Evolutionary conservation across 2,329 filamentous ascomycete genomes (phyloP).

Genomic region (Sporothrix phasma): DNA sequence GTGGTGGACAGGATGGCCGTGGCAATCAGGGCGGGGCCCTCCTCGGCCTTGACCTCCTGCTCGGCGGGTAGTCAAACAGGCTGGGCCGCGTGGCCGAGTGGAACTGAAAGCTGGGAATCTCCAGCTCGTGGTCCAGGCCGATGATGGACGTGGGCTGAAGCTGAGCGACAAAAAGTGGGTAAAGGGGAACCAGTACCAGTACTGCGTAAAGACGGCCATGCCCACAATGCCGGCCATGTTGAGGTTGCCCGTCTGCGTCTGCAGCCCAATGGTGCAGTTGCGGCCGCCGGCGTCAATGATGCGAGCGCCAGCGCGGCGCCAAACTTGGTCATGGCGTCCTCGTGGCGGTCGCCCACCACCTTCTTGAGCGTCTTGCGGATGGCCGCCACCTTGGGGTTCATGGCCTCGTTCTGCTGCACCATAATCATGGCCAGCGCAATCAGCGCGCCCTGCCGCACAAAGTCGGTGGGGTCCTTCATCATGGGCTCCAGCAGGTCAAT

Average conservation of each 20-base stretch:
- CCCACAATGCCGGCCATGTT: constrained; percentile 98
- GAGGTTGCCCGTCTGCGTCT: constrained; percentile 95
- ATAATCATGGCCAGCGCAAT: constrained; percentile 96
- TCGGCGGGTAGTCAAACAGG: constrained; percentile 95
- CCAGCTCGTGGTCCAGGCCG: constrained; percentile 83
- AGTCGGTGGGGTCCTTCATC: constrained; percentile 98
- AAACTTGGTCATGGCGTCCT: constrained; percentile 99
- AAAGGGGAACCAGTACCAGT: constrained; percentile 99
- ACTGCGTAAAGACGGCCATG: constrained; percentile 96
- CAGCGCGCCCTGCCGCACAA: constrained; percentile 90
- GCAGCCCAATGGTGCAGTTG: constrained; percentile 95
- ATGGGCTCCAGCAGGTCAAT: constrained; percentile 96
- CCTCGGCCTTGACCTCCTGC: constrained; percentile 88
- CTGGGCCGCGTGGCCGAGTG: constrained; percentile 90
- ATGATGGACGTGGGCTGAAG: constrained; percentile 95
- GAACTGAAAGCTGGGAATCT: constrained; percentile 91
- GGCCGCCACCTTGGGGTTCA: constrained; percentile 90
- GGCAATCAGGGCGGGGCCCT: constrained; percentile 86
- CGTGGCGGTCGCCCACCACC: constrained; percentile 86
- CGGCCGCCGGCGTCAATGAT: constrained; percentile 97
- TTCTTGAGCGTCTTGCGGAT: constrained; percentile 92
- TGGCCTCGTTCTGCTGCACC: constrained; percentile 97
- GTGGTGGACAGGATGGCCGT: constrained; percentile 95
- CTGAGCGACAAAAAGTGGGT: constrained; percentile 94
- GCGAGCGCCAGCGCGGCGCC: constrained; percentile 82